These are phyloP conservation scores for Suillus plorans DNA, from an alignment of 768 basidiomycete genomes.

Conservation along the genomic window DNA sequence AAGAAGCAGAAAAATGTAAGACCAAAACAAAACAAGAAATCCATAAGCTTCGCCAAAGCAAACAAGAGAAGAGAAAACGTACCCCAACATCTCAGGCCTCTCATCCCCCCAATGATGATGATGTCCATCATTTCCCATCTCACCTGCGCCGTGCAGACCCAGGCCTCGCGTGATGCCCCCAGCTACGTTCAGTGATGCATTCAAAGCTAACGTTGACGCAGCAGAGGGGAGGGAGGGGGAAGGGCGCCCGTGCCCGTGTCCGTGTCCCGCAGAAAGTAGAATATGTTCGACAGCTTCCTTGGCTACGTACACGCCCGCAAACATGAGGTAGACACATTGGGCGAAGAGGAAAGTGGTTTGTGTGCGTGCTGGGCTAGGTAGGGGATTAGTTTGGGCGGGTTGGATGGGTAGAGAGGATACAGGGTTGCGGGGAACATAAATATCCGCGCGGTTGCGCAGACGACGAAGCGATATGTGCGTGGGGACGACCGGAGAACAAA, in stretches of 20 bases:
- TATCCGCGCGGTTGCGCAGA: not conserved
- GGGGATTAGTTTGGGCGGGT: not conserved
- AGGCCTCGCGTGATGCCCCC: constrained; percentile 20
- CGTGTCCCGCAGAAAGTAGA: constrained; percentile 78
- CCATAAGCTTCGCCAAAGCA: not conserved
- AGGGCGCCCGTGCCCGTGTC: constrained; percentile 54
- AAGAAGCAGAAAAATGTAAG: not conserved
- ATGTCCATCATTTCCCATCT: constrained; percentile 36
- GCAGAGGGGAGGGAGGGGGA: not conserved
- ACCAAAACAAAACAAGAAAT: not conserved
- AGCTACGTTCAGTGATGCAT: not conserved
- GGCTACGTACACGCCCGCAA: constrained; percentile 92
- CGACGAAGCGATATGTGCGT: not conserved
- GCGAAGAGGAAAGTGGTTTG: constrained; percentile 79
- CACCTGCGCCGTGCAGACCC: constrained; percentile 21
- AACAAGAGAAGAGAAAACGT: constrained; percentile 15
- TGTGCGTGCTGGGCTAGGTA: constrained; percentile 57
- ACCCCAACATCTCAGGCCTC: constrained; percentile 41
- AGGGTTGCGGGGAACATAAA: not conserved
- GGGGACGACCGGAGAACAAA: constrained; percentile 26
- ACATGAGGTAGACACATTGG: constrained; percentile 92
- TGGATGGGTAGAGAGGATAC: not conserved
- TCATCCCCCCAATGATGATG: constrained; percentile 73
- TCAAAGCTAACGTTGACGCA: not conserved
- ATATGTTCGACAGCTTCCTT: constrained; percentile 97